Conservation (phyloP, 2,329 filamentous ascomycete species). For the Cadophora sp. region DNA sequence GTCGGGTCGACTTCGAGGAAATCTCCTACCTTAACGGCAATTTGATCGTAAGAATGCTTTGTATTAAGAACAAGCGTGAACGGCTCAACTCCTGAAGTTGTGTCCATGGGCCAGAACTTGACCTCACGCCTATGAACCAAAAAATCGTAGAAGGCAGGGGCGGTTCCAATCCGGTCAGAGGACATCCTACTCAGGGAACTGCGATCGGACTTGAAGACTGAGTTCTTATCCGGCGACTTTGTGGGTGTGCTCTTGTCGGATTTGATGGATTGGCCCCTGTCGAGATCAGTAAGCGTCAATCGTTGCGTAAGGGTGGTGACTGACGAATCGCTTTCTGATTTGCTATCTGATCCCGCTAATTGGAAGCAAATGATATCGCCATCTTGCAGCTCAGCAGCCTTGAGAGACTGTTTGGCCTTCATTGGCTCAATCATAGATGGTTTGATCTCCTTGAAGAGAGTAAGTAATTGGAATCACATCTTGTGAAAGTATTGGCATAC, state of each 20-base stretch:
- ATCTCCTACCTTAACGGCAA: conserved; percentile 83
- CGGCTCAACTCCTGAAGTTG: conserved; percentile 58
- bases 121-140: conserved; percentile 83
- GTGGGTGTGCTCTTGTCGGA: conserved; percentile 1
- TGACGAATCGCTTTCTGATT: conserved; percentile 36
- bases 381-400: conserved; percentile 92
- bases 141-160: conserved; percentile 91
- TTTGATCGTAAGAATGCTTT: conserved; percentile 88
- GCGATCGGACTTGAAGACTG: conserved; percentile 5
- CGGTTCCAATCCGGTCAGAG: conserved; percentile 68
- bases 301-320: conserved; percentile 21
- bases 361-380: conserved; percentile 98
- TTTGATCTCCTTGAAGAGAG: conserved; percentile 77
- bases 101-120: conserved; percentile 71
- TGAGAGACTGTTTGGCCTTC: conserved; percentile 88
- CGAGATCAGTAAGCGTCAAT: conserved; percentile 31
- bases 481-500: conserved; percentile 46
- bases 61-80: conserved; percentile 84
- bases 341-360: conserved; percentile 46
- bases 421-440: conserved; percentile 95
- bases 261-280: conserved; percentile 28
- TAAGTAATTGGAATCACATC: background rate
- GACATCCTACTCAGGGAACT: background rate
- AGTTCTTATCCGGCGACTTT: background rate
- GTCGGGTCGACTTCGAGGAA: conserved; percentile 79